A percentile compares a stretch with the other conserved stretches of the same genome.
Evolutionary conservation across 2,329 filamentous ascomycete genomes (phyloP).

Genomic region (Zalaria sp.): DNA sequence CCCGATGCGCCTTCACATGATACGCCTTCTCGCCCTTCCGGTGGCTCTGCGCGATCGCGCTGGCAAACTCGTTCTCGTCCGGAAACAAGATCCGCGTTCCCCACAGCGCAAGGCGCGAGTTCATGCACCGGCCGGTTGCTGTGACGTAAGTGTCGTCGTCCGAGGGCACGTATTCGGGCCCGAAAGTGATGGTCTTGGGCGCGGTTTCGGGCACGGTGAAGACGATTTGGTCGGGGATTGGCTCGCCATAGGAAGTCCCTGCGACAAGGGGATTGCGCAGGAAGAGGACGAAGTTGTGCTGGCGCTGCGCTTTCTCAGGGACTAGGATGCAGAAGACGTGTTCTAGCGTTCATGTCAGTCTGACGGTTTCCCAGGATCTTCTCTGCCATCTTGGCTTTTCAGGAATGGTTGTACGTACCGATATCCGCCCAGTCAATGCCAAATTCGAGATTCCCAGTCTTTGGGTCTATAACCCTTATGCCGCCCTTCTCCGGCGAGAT

Average conservation of each 20-base stretch:
- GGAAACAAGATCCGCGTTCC: constrained; percentile 39
- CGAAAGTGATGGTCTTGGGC: constrained; percentile 27
- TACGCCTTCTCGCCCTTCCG: constrained; percentile 49
- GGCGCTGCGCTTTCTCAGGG: constrained; percentile 48
- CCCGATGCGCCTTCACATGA: constrained; percentile 49
- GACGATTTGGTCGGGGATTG: constrained; percentile 40
- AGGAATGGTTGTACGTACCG: constrained; percentile 16
- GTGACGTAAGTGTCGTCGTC: constrained; percentile 32
- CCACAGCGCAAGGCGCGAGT: constrained; percentile 30
- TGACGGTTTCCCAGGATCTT: no score
- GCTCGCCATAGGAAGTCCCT: constrained; percentile 16
- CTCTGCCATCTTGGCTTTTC: no score
- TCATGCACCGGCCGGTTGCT: constrained; percentile 30
- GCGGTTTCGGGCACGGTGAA: constrained; percentile 44
- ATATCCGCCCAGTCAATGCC: constrained; percentile 19
- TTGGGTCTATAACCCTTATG: constrained; percentile 29
- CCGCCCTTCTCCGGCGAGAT: constrained; percentile 15
- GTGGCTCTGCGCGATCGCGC: constrained; percentile 44
- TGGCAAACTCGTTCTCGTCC: constrained; percentile 42
- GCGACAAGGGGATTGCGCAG: constrained; percentile 38
- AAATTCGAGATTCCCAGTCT: neutral
- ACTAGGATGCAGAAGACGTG: constrained; percentile 48
- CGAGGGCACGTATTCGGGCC: constrained; percentile 1
- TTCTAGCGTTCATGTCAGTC: constrained; percentile 18
- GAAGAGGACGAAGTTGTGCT: constrained; percentile 49